Conservation (phyloP, 352 stramenopile genomes). For the Globisporangium megalacanthum region DNA sequence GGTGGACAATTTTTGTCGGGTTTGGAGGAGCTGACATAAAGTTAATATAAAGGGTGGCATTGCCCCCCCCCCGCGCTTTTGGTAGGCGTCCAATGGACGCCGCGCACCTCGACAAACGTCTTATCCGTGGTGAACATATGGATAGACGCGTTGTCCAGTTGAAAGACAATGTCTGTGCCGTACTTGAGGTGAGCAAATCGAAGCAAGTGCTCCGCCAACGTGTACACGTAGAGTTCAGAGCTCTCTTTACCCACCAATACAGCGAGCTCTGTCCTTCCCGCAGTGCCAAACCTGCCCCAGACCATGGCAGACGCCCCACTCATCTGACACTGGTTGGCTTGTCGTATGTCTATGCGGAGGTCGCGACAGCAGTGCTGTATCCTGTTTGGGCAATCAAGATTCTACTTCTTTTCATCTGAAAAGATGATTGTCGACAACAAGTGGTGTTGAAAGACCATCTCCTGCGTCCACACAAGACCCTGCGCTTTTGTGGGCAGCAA, state of each 20-base stretch:
- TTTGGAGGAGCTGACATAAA: too few relatives aligned
- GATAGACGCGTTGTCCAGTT: constrained; percentile 16
- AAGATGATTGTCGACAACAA: neutral
- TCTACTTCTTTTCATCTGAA: constrained; percentile 1
- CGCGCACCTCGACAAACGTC: too few relatives aligned
- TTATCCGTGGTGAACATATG: too few relatives aligned
- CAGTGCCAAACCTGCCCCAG: constrained; percentile 8
- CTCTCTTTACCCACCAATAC: constrained; percentile 8
- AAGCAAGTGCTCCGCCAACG: constrained; percentile 10
- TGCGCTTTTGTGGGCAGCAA: neutral
- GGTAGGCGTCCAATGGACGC: too few relatives aligned
- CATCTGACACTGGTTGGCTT: constrained; percentile 1
- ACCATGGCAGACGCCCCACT: constrained; percentile 11
- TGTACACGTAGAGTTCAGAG: constrained; percentile 4
- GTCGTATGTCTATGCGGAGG: neutral
- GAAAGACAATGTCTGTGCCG: constrained; percentile 11
- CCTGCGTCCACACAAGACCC: neutral
- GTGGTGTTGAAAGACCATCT: neutral
- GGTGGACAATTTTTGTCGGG: too few relatives aligned
- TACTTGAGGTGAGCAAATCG: constrained; percentile 10
- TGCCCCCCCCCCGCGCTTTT: too few relatives aligned
- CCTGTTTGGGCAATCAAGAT: neutral
- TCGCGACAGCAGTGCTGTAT: neutral
- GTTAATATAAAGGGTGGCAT: too few relatives aligned
- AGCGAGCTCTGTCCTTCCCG: constrained; percentile 4